Conservation (phyloP, 495 filamentous ascomycete species). For the Penicilliopsis zonata region DNA sequence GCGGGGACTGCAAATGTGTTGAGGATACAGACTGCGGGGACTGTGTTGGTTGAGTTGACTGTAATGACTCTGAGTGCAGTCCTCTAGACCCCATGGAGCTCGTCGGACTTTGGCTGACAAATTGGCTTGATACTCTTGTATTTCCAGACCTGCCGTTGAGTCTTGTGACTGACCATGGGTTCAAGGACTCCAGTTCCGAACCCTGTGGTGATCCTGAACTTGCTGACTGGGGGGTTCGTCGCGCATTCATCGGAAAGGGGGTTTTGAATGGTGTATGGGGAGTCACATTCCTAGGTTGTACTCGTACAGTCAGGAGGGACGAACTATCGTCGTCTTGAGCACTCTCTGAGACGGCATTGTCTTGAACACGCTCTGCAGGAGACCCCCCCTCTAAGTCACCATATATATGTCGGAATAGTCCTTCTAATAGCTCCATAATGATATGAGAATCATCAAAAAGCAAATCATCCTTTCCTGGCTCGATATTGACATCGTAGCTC, state of each 20-base stretch:
- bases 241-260: background rate
- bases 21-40: too few relatives aligned
- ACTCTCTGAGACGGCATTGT: too few relatives aligned
- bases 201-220: background rate
- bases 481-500: constrained; percentile 80
- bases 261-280: background rate
- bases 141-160: constrained; percentile 12
- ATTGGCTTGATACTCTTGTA: too few relatives aligned
- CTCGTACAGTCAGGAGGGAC: too few relatives aligned
- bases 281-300: too few relatives aligned
- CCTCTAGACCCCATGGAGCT: too few relatives aligned
- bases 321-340: too few relatives aligned
- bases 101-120: constrained; percentile 1
- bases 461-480: constrained; percentile 84
- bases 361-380: too few relatives aligned
- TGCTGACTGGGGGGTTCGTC: too few relatives aligned
- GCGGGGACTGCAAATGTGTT: too few relatives aligned
- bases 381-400: constrained; percentile 23
- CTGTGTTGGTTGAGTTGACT: too few relatives aligned
- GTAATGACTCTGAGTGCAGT: too few relatives aligned
- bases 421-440: constrained; percentile 40
- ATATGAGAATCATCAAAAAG: constrained; percentile 53
- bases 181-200: constrained; percentile 5
- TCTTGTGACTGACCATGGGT: constrained; percentile 22
- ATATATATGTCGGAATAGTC: constrained; percentile 44